Conservation (phyloP, 441 rosid genomes). For the Adansonia grandidieri region DNA sequence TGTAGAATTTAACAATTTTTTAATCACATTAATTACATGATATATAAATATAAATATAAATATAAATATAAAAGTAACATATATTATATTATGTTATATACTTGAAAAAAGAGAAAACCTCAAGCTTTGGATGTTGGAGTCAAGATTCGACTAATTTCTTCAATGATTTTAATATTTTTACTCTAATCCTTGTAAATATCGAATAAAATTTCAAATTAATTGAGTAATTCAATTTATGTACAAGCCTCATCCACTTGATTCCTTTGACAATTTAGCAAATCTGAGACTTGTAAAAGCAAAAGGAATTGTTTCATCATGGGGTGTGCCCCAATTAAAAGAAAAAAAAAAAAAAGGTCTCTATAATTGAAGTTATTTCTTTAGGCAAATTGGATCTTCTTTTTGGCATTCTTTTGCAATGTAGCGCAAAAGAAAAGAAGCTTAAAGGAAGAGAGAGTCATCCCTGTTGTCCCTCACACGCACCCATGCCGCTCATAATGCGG, state of each 20-base stretch:
- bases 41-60: no score
- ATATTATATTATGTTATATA: no score
- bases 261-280: neutral
- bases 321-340: neutral
- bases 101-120: no score
- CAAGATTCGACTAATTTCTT: no score
- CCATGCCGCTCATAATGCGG: slow-evolving; percentile 6
- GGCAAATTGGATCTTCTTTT: slow-evolving; percentile 6
- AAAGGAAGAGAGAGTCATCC: neutral
- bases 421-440: neutral
- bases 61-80: no score
- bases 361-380: neutral
- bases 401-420: neutral
- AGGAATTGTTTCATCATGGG: neutral
- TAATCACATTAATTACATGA: no score
- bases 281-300: neutral
- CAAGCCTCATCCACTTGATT: neutral
- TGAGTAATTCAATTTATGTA: no score
- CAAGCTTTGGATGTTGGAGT: no score
- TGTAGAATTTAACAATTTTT: no score
- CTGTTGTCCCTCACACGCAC: neutral
- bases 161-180: no score
- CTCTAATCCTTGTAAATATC: no score
- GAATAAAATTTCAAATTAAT: no score
- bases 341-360: neutral